These are phyloP conservation scores for Apiospora saccharicola DNA, from an alignment of 2,329 filamentous ascomycete species.

Conservation along the genomic window DNA sequence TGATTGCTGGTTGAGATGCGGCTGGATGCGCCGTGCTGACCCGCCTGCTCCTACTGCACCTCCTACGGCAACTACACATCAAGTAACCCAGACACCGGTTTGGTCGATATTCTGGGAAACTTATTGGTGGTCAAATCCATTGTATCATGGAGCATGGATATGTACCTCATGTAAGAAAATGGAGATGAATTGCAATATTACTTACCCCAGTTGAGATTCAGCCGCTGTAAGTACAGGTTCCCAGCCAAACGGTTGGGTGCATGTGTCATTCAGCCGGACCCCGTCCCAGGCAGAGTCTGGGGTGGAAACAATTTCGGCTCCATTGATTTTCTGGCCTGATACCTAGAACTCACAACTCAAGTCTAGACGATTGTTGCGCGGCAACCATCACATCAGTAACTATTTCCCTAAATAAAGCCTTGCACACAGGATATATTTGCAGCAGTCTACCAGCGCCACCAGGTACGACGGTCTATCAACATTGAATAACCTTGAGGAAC, in stretches of 20 bases:
- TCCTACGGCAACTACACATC: not conserved
- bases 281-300: slow-evolving; percentile 6
- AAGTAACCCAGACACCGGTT: not conserved
- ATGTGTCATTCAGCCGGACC: slow-evolving; percentile 16
- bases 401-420: not conserved
- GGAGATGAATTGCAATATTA: not conserved
- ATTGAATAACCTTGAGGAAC: slow-evolving; percentile 16
- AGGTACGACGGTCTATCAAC: not conserved
- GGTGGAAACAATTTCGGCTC: not conserved
- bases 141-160: not conserved
- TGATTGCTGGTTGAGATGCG: slow-evolving; percentile 5
- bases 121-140: not conserved
- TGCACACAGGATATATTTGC: not conserved
- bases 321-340: slow-evolving; percentile 10
- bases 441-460: not conserved
- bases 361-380: not conserved
- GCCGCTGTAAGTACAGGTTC: not conserved
- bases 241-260: slow-evolving; percentile 4
- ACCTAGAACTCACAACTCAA: not conserved
- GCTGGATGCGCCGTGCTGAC: not conserved
- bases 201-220: not conserved
- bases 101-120: not conserved
- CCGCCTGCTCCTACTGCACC: not conserved
- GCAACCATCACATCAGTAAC: not conserved
- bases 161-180: not conserved